These are phyloP conservation scores for Artemisia argyi DNA, from an alignment of 129 eudicot genomes.

Conservation along the genomic window DNA sequence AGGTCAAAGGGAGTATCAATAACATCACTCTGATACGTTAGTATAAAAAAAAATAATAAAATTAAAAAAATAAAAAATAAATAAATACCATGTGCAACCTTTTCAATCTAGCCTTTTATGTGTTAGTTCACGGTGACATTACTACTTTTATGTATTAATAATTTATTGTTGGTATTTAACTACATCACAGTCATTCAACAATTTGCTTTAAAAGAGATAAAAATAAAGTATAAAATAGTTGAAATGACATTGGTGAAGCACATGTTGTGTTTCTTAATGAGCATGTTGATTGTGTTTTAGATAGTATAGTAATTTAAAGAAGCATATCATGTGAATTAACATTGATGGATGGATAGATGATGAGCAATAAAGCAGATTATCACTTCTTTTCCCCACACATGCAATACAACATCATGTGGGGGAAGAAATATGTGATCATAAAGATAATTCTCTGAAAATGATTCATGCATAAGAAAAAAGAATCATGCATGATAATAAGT, in stretches of 20 bases:
- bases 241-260: slow-evolving; percentile 25
- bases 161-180: no score
- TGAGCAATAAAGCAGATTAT: slow-evolving; percentile 19
- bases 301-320: slow-evolving; percentile 5
- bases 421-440: not conserved
- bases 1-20: no score
- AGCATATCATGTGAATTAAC: slow-evolving; percentile 23
- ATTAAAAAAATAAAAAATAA: no score
- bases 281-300: slow-evolving; percentile 10
- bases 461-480: no score
- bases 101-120: not conserved
- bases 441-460: not conserved
- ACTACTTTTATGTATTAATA: no score
- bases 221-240: slow-evolving; percentile 4
- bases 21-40: no score
- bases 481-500: no score
- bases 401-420: slow-evolving; percentile 10
- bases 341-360: slow-evolving; percentile 14
- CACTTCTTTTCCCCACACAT: slow-evolving; percentile 11
- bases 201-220: not conserved
- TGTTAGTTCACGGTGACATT: no score
- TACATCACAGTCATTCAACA: not conserved
- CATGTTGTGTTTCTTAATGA: slow-evolving; percentile 27
- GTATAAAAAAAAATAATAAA: not conserved
- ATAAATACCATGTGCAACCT: not conserved